Percentiles rank a stretch among this genome's conserved stretches.
Evolutionary conservation across 768 basidiomycete species (phyloP).

Genomic region (Suillus alpinus): DNA sequence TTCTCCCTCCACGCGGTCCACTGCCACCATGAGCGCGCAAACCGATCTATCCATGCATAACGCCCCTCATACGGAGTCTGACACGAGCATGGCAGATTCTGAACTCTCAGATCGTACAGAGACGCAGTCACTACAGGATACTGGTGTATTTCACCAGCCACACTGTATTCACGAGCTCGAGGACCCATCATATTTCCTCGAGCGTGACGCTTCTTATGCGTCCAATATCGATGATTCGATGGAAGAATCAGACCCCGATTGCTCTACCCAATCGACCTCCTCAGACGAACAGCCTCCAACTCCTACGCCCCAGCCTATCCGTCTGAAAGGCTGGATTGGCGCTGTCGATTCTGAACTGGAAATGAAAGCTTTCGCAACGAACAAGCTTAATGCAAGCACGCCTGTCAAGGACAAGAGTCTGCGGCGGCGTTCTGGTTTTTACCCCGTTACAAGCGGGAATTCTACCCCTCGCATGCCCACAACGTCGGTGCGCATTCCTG

Average conservation of each 20-base stretch:
- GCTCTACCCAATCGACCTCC: neutral
- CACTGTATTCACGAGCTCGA: constrained; percentile 58
- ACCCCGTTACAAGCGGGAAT: neutral
- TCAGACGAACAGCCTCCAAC: constrained; percentile 15
- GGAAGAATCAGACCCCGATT: constrained; percentile 1
- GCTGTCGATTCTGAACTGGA: constrained; percentile 52
- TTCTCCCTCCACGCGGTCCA: constrained; percentile 34
- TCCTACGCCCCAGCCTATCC: constrained; percentile 32
- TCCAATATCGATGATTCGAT: constrained; percentile 3
- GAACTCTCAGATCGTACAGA: neutral
- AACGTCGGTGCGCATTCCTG: neutral
- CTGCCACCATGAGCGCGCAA: constrained; percentile 31
- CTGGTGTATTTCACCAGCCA: constrained; percentile 16
- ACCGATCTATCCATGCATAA: constrained; percentile 30
- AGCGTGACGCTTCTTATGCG: constrained; percentile 8
- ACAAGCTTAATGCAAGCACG: constrained; percentile 26
- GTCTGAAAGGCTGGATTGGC: constrained; percentile 54
- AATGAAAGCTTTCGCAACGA: constrained; percentile 46
- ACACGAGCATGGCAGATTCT: constrained; percentile 6
- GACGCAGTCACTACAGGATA: constrained; percentile 4
- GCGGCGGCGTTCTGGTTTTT: constrained; percentile 4
- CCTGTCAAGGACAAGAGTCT: constrained; percentile 22
- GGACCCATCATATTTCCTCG: constrained; percentile 28
- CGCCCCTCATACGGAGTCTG: constrained; percentile 22
- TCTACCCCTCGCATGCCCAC: neutral